Evolutionary conservation across 2,329 filamentous ascomycete genomes (phyloP).

Genomic region (Cryphonectria nitschkei): DNA sequence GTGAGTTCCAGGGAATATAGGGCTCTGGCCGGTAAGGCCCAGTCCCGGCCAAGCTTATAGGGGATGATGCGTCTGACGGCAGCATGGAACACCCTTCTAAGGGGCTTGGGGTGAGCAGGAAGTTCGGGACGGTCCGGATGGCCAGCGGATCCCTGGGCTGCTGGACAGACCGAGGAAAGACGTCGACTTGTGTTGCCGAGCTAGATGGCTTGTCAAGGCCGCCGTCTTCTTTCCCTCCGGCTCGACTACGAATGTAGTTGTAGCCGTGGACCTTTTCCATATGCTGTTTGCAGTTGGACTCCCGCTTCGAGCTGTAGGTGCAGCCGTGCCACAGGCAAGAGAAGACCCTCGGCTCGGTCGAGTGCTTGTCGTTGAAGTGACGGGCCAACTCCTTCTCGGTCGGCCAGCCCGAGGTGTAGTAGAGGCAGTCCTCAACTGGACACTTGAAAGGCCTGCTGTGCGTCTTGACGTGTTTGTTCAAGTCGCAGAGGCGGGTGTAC

Average conservation of each 20-base stretch:
- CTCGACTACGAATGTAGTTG: conserved; percentile 73
- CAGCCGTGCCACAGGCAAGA: conserved; percentile 68
- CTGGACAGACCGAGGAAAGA: conserved; percentile 4
- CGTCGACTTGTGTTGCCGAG: neutral
- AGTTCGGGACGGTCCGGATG: conserved; percentile 22
- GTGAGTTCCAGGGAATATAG: conserved; percentile 33
- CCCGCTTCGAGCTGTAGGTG: conserved; percentile 74
- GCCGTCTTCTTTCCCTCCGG: conserved; percentile 17
- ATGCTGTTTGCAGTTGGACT: conserved; percentile 84
- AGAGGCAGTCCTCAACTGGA: conserved; percentile 66
- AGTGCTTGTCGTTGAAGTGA: conserved; percentile 79
- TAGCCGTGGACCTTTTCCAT: conserved; percentile 82
- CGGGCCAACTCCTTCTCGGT: conserved; percentile 80
- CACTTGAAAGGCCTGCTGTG: conserved; percentile 64
- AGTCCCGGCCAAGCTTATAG: conserved; percentile 8
- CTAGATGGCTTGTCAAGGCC: neutral
- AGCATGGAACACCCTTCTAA: conserved; percentile 2
- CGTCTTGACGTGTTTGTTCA: conserved; percentile 39
- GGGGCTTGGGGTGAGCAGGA: conserved; percentile 23
- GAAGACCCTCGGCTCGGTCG: conserved; percentile 64
- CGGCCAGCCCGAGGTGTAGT: conserved; percentile 71
- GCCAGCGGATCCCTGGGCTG: conserved; percentile 19
- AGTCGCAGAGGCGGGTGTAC: conserved; percentile 39
- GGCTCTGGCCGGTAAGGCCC: conserved; percentile 18
- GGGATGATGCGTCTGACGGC: conserved; percentile 17